Evolutionary conservation across 441 rosid genomes (phyloP).

Genomic region (Raphanus hybrid): DNA sequence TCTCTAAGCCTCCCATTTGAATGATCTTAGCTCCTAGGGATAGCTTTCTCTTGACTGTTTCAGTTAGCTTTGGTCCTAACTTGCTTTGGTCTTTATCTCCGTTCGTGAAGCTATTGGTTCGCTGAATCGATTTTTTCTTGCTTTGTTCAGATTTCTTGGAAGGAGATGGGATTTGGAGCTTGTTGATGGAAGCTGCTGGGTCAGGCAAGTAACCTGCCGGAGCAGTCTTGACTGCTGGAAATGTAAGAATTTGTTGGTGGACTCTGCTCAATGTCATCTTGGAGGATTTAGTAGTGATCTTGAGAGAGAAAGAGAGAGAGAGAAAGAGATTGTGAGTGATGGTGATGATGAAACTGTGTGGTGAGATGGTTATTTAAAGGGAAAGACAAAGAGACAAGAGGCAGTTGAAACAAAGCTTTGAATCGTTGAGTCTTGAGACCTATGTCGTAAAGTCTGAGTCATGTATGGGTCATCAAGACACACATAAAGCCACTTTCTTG

Average conservation of each 20-base stretch:
- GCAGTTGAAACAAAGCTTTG: conserved; percentile 29
- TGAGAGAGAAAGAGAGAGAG: not conserved
- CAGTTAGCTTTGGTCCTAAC: not conserved
- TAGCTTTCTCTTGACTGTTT: conserved; percentile 67
- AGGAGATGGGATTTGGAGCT: not conserved
- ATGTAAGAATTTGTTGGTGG: conserved; percentile 23
- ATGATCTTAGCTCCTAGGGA: conserved; percentile 67
- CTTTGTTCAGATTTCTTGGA: conserved; percentile 10
- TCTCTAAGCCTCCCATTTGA: conserved; percentile 68
- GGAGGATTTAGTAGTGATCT: conserved; percentile 11
- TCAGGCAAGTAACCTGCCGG: conserved; percentile 32
- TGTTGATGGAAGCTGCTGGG: conserved; percentile 25
- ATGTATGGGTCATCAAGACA: conserved; percentile 32
- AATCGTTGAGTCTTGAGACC: conserved; percentile 30
- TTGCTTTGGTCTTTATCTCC: not conserved
- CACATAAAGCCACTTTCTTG: conserved; percentile 32
- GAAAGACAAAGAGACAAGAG: conserved; percentile 35
- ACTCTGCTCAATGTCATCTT: conserved; percentile 35
- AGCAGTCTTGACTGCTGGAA: conserved; percentile 28
- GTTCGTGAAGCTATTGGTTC: conserved; percentile 40
- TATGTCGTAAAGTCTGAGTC: conserved; percentile 36
- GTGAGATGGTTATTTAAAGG: conserved; percentile 39
- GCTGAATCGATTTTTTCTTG: conserved; percentile 33
- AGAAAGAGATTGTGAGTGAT: not conserved
- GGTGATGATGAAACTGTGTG: conserved; percentile 11